Base-by-base conservation (phyloP, 805 yeast species). In the Metschnikowia baotianmanensis region DNA sequence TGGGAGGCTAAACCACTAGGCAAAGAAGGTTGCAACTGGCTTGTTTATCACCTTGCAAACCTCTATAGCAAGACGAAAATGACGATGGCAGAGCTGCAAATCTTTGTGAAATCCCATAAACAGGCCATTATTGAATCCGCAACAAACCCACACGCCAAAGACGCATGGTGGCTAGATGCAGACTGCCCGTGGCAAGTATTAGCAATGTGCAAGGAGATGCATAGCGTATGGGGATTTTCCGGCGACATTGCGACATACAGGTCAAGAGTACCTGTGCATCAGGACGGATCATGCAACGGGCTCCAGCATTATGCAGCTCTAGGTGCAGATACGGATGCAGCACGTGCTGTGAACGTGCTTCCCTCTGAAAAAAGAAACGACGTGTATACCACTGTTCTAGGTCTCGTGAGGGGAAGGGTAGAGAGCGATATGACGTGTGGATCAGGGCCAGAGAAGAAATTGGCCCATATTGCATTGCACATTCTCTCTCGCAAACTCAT, bases 231-330 rank as follows among this genome's bases (percentile, higher is more conserved):
- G 31, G 19, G 52, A 5, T 43, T 30, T 24, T 7, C 28, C 4
- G 55, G 56, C 2, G 38, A 51, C 1, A 29, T 60, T 3, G 45
- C 54, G 21, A 42, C 53, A 0, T 69, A 47, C 32, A 33, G 33
- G 13, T 52, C 62, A 21, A 47, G 72, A 26, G 53, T 67, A 15
- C 68, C 74, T 0, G 56, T 70, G 6, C 72, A 68, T 37, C 69
- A 62, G 44, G 75, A 70, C 50, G 75, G 75, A 0, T 64, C 74
- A 0, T 70, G 75, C 41, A 70, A 70, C 47, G 75, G 75, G 2
- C 58, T 70, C 26, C 75, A 70, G 50, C 75, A 70, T 45, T 70
- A 69, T 50, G 69, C 75, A 6, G 74, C 74, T 1, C 50, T 70
- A 13, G 68, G 72, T 2, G 56, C 56, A 0, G 74, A 70, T 44